These are phyloP conservation scores for Ampelomyces quisqualis DNA, from an alignment of 2,329 filamentous ascomycete species.

Conservation along the genomic window DNA sequence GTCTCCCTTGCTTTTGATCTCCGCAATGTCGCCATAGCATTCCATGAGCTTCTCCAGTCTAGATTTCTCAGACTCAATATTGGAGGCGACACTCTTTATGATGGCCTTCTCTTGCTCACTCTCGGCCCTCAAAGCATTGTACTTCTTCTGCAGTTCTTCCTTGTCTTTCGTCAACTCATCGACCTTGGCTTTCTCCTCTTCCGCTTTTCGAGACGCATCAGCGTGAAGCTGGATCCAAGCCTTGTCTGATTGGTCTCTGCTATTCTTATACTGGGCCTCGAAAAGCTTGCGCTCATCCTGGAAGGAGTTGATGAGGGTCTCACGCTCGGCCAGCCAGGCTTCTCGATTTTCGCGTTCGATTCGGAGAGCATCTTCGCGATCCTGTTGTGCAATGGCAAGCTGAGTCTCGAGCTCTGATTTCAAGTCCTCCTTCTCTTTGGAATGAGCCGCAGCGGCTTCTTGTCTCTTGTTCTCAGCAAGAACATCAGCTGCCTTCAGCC, in stretches of 20 bases:
- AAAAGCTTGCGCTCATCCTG: constrained; percentile 53
- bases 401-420: constrained; percentile 46
- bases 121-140: constrained; percentile 35
- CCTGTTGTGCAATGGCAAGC: constrained; percentile 43
- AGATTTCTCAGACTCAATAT: constrained; percentile 45
- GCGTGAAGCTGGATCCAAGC: constrained; percentile 47
- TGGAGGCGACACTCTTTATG: constrained; percentile 43
- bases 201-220: constrained; percentile 37
- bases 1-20: constrained; percentile 48
- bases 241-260: constrained; percentile 49
- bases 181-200: constrained; percentile 33
- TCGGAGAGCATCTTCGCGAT: constrained; percentile 49
- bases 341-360: constrained; percentile 50
- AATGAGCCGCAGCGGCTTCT: constrained; percentile 43
- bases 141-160: constrained; percentile 39
- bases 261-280: constrained; percentile 37
- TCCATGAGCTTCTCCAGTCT: constrained; percentile 48
- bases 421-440: constrained; percentile 40
- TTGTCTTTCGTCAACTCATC: constrained; percentile 38
- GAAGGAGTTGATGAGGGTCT: constrained; percentile 43
- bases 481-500: constrained; percentile 50
- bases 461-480: constrained; percentile 52
- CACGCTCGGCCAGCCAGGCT: constrained; percentile 50
- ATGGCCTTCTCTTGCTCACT: constrained; percentile 41
- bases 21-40: constrained; percentile 45